These are phyloP conservation scores for Pinus albicaulis DNA, from an alignment of 75 land plant species.

Conservation along the genomic window DNA sequence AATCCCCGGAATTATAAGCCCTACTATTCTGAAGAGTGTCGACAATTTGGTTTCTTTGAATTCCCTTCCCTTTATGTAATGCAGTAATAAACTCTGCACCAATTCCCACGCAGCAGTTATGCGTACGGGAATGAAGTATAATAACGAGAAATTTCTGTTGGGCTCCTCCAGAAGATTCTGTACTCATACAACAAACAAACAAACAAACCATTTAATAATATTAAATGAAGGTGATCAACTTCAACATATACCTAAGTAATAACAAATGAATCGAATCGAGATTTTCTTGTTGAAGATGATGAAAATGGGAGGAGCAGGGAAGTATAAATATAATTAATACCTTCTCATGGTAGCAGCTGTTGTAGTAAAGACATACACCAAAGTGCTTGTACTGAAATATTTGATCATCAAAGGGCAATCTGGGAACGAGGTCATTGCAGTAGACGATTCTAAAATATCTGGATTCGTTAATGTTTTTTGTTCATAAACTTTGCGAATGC, in stretches of 20 bases:
- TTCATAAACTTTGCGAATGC: background rate
- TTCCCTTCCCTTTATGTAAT: slow-evolving; percentile 21
- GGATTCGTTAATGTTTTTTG: background rate
- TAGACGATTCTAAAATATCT: no score
- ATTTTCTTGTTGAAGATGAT: background rate
- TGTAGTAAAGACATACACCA: slow-evolving; percentile 44
- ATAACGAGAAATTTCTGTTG: slow-evolving; percentile 41
- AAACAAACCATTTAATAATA: background rate
- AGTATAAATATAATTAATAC: background rate
- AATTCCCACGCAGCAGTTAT: slow-evolving; percentile 53
- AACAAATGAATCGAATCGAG: no score
- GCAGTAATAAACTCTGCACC: slow-evolving; percentile 25
- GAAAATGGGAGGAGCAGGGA: background rate
- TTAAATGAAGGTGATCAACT: no score
- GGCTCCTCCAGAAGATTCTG: slow-evolving; percentile 61
- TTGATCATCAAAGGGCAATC: slow-evolving; percentile 50
- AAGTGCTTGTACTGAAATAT: slow-evolving; percentile 51
- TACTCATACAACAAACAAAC: background rate
- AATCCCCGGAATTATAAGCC: slow-evolving; percentile 53
- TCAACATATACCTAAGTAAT: no score
- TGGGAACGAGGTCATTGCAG: slow-evolving; percentile 48
- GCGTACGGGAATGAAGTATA: slow-evolving; percentile 15
- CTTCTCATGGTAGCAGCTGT: slow-evolving; percentile 22
- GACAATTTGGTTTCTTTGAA: slow-evolving; percentile 45
- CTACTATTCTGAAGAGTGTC: slow-evolving; percentile 24